Percentiles rank a stretch among this genome's conserved stretches.
phyloP scores from a whole-genome alignment of 78 protist species.

The Salpingoeca rosetta region DNA sequence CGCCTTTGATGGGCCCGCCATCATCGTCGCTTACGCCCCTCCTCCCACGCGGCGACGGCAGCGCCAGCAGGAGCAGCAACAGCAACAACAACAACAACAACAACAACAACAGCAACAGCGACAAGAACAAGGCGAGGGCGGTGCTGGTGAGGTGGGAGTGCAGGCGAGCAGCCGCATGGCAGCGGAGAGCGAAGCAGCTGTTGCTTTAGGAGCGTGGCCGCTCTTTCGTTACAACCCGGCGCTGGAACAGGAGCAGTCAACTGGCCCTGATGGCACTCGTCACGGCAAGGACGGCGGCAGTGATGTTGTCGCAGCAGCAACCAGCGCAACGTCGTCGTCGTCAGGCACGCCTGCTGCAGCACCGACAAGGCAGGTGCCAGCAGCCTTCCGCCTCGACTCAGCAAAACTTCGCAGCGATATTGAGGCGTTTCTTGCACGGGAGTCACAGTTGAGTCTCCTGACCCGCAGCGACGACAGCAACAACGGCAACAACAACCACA shows the following conservation, averaged over 20 bases:
- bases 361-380: no score
- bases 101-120: no score
- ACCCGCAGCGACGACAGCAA: not conserved
- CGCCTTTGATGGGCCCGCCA: conserved; percentile 28
- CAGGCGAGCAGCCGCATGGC: no score
- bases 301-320: no score
- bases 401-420: conserved; percentile 1
- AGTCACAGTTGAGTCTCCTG: not conserved
- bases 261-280: not conserved
- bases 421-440: not conserved
- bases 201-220: conserved; percentile 67
- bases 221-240: conserved; percentile 71
- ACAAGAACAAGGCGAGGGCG: no score
- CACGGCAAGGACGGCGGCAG: conserved; percentile 44
- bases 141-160: no score
- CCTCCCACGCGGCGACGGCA: not conserved
- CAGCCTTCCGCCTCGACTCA: conserved; percentile 56
- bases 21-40: conserved; percentile 37
- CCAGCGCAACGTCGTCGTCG: no score
- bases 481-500: not conserved
- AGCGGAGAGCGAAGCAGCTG: conserved; percentile 35
- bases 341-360: no score
- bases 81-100: no score
- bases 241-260: not conserved
- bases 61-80: not conserved